Evolutionary conservation across 768 basidiomycete genomes (phyloP), one percentile per base, ranked within the genome.

Genomic region (Termitomyces sp.): DNA sequence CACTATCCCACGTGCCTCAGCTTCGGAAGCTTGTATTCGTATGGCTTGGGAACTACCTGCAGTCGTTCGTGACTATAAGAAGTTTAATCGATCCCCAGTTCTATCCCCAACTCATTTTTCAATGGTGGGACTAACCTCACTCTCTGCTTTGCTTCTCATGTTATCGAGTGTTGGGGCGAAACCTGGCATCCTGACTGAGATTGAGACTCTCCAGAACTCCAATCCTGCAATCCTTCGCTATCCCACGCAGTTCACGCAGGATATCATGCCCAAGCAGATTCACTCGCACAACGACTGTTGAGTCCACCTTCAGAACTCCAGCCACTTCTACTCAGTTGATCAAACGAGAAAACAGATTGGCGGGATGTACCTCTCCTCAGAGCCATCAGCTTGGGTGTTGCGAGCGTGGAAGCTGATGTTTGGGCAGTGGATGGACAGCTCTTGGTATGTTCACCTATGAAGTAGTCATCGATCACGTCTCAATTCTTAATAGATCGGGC

Each of bases 251-350:
- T 73, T 76, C 55, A 79, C 80, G 2, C 78, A 79, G 61, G 66
- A 68, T 53, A 73, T 80, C 47, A 69, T 79, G 28, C 78, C 78
- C 0, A 79, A 77, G 61, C 52, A 58, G 5, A 79, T 81, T n/a
- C 79, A 81, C 62, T 80, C 80, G 0, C 79, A 82, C 61, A 82
- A 82, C 59, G 79, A 81, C 55, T 81, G 80, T 81, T 30, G 57
- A 59, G 72, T 63, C 19, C 10, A 34, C 23, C 10, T 37, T 11
- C n/a, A 16, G 35, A 21, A 11, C 10, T 39, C 2, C 52, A 10
- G n/a, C n/a, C 16, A 39, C 23, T 34, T 41, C 28, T 19, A 37
- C n/a, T 56, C 16, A 12, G 47, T 28, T 53, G 8, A 28, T 41
- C n/a, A 12, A 41, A 48, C 16, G 41, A 40, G 35, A 32, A 43